Conservation (phyloP, 1,139 yeast genomes). For the Kodamaea ohmeri region DNA sequence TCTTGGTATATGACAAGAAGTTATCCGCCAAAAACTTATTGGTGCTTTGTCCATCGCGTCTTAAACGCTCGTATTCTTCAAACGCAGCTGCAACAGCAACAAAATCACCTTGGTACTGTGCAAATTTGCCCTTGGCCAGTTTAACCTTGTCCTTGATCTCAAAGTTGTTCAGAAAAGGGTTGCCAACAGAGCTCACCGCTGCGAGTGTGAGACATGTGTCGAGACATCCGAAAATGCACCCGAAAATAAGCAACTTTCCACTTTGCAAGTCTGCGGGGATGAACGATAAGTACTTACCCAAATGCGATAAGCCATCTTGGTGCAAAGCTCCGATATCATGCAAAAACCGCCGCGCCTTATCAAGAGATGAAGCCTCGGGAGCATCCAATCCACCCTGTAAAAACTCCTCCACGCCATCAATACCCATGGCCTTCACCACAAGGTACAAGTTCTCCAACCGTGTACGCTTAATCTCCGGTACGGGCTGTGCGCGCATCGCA, state of each 20-base stretch:
- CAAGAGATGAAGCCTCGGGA: conserved; percentile 60
- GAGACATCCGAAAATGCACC: conserved; percentile 82
- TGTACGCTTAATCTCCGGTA: conserved; percentile 85
- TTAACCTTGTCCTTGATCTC: conserved; percentile 69
- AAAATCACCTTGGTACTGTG: conserved; percentile 63
- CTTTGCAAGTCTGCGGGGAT: conserved; percentile 85
- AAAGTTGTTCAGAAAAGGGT: conserved; percentile 62
- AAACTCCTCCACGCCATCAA: conserved; percentile 65
- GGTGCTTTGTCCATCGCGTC: conserved; percentile 22
- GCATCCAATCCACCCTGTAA: conserved; percentile 78
- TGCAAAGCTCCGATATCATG: conserved; percentile 71
- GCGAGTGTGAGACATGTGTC: conserved; percentile 74
- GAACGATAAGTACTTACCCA: conserved; percentile 79
- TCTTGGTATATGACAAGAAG: conserved; percentile 57
- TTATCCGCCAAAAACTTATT: conserved; percentile 60
- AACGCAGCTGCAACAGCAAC: conserved; percentile 61
- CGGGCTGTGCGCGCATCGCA: conserved; percentile 66
- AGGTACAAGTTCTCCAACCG: conserved; percentile 80
- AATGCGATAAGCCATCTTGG: conserved; percentile 58
- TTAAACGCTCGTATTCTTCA: conserved; percentile 46
- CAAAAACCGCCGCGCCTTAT: conserved; percentile 60
- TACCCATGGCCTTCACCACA: conserved; percentile 86
- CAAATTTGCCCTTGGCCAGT: conserved; percentile 39
- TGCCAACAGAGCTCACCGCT: conserved; percentile 68
- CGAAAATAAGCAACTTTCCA: conserved; percentile 76